Conservation (phyloP, 345 rosid genomes). For the Gossypium mustelinum region DNA sequence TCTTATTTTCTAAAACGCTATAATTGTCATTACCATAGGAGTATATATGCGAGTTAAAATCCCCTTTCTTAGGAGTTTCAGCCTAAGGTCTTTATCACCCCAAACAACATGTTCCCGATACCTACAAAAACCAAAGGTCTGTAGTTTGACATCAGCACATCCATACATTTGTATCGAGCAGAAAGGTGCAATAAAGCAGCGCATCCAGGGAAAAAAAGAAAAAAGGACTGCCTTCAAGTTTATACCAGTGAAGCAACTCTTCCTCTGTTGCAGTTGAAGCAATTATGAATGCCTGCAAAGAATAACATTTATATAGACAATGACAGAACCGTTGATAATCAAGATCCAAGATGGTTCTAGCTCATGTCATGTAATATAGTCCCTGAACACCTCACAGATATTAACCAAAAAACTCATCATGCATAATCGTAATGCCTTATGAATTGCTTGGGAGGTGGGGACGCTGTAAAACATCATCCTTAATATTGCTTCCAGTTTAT, state of each 20-base stretch:
- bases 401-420: neutral
- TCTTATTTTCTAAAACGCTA: neutral
- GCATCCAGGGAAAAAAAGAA: neutral
- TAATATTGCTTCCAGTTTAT: neutral
- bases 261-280: constrained; percentile 94
- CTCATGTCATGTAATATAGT: neutral
- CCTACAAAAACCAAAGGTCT: constrained; percentile 40
- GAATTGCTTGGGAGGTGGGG: neutral
- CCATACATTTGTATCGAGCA: neutral
- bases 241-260: constrained; percentile 90
- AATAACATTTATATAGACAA: constrained; percentile 5
- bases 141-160: neutral
- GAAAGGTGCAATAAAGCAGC: neutral
- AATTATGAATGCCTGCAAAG: constrained; percentile 86
- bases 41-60: constrained; percentile 78
- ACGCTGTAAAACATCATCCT: neutral
- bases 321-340: neutral
- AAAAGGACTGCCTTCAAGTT: constrained; percentile 1
- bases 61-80: constrained; percentile 79
- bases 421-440: neutral
- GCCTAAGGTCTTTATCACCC: constrained; percentile 71
- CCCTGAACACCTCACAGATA: neutral
- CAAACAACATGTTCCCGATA: constrained; percentile 84
- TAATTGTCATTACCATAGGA: constrained; percentile 66
- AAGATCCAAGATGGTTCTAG: neutral